phyloP scores from a whole-genome alignment of 495 filamentous ascomycete genomes.

The Aspergillus conjunctus region DNA sequence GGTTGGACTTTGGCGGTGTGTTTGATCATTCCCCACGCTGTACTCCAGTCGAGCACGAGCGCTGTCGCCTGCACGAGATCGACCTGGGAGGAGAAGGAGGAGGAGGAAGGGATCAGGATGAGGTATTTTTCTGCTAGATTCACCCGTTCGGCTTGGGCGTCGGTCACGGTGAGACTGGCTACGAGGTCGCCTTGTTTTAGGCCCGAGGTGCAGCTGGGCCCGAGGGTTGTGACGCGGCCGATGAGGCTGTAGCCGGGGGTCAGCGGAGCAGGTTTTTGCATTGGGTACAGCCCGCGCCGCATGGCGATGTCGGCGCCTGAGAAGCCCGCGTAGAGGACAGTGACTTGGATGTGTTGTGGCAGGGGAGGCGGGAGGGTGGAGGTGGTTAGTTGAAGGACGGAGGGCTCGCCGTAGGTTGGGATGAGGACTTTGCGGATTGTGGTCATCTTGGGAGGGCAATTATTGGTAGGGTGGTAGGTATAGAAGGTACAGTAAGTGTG shows the following conservation, averaged over 20 bases:
- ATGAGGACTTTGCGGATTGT: conserved; percentile 3
- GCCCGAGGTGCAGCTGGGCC: background rate
- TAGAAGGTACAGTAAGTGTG: too few species aligned
- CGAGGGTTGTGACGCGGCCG: background rate
- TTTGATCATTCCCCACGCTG: background rate
- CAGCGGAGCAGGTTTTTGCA: background rate
- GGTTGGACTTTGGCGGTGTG: background rate
- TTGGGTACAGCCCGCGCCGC: background rate
- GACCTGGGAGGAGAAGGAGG: background rate
- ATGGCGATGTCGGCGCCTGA: conserved; percentile 4
- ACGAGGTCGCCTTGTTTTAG: background rate
- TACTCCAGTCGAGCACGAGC: background rate
- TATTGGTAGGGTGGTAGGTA: too few species aligned
- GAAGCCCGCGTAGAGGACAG: background rate
- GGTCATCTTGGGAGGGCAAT: conserved; percentile 1
- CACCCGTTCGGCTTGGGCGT: background rate
- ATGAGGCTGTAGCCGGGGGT: conserved; percentile 2
- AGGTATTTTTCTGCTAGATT: conserved; percentile 1
- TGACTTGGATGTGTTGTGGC: background rate
- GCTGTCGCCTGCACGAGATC: background rate
- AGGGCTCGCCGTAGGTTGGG: background rate
- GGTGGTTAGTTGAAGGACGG: background rate
- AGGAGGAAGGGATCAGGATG: background rate
- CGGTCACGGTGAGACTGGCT: background rate
- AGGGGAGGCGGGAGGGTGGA: background rate